A percentile compares a stretch with the other conserved stretches of the same genome.
phyloP scores from a whole-genome alignment of 2,329 filamentous ascomycete species.

The Lachnum nothofagi region DNA sequence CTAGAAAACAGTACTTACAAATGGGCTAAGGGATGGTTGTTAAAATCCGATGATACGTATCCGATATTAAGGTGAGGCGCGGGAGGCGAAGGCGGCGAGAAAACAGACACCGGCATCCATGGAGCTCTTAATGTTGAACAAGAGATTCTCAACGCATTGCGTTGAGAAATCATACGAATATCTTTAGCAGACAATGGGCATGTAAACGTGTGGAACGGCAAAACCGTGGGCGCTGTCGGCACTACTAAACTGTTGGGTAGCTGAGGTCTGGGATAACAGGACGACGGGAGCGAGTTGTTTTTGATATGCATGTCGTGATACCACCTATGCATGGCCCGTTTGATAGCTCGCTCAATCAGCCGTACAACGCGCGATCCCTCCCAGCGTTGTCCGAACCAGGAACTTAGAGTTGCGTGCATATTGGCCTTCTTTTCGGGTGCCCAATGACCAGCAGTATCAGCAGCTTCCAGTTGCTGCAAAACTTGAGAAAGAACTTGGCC shows the following conservation, averaged over 20 bases:
- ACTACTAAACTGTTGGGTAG: constrained; percentile 69
- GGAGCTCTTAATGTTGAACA: constrained; percentile 79
- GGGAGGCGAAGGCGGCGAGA: constrained; percentile 78
- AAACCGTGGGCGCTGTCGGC: constrained; percentile 84
- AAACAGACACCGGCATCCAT: constrained; percentile 79
- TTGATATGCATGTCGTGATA: constrained; percentile 75
- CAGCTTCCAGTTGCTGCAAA: constrained; percentile 29
- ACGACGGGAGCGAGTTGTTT: constrained; percentile 49
- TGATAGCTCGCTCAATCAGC: constrained; percentile 78
- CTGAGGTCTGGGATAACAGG: constrained; percentile 65
- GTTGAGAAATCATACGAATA: constrained; percentile 87
- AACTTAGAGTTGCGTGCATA: constrained; percentile 36
- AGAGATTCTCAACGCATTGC: constrained; percentile 89
- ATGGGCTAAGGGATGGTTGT: constrained; percentile 94
- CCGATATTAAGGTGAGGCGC: constrained; percentile 81
- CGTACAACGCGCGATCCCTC: constrained; percentile 83
- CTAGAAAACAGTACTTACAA: constrained; percentile 46
- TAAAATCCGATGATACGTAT: constrained; percentile 97
- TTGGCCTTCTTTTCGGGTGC: constrained; percentile 32
- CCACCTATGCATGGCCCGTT: constrained; percentile 74
- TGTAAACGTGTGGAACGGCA: constrained; percentile 97
- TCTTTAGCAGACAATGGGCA: constrained; percentile 87
- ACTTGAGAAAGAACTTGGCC: constrained; percentile 45
- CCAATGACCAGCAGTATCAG: constrained; percentile 33
- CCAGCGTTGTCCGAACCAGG: constrained; percentile 72